Evolutionary conservation across 495 filamentous ascomycete genomes (phyloP).

Genomic region (Neurospora sp.): DNA sequence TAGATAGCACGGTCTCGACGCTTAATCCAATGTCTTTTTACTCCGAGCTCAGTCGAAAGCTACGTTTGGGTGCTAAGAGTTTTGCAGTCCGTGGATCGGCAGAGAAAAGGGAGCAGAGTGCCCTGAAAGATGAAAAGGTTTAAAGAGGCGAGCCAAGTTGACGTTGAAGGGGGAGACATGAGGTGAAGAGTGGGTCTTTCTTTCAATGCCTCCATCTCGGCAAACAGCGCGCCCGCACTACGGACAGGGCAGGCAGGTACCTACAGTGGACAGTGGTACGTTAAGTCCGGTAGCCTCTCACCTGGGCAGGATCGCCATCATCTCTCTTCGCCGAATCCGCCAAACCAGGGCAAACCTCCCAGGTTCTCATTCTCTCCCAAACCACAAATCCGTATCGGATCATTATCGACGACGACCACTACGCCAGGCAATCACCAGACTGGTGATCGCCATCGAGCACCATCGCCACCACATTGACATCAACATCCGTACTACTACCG

Average conservation of each 20-base stretch:
- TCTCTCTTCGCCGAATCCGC: background rate
- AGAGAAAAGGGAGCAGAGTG: background rate
- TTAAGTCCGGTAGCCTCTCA: background rate
- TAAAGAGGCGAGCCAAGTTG: background rate
- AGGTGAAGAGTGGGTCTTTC: background rate
- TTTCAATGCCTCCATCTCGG: background rate
- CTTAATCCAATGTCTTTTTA: background rate
- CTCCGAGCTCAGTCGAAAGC: background rate
- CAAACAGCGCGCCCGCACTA: background rate
- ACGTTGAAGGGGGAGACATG: background rate
- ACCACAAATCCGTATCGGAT: background rate
- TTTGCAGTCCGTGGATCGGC: background rate
- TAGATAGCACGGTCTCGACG: background rate
- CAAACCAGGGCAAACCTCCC: background rate
- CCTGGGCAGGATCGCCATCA: background rate
- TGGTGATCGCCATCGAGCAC: background rate
- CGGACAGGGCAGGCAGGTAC: background rate
- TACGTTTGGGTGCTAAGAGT: background rate
- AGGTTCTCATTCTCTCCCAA: background rate
- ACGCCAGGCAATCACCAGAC: background rate
- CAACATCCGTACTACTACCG: background rate
- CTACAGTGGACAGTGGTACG: background rate
- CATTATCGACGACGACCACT: background rate
- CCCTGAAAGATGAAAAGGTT: background rate
- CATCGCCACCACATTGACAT: background rate